Percentiles rank a stretch among this genome's conserved stretches.
Evolutionary conservation across 176 grass and related monocot genomes (phyloP).

Genomic region (Triticum monococcum): DNA sequence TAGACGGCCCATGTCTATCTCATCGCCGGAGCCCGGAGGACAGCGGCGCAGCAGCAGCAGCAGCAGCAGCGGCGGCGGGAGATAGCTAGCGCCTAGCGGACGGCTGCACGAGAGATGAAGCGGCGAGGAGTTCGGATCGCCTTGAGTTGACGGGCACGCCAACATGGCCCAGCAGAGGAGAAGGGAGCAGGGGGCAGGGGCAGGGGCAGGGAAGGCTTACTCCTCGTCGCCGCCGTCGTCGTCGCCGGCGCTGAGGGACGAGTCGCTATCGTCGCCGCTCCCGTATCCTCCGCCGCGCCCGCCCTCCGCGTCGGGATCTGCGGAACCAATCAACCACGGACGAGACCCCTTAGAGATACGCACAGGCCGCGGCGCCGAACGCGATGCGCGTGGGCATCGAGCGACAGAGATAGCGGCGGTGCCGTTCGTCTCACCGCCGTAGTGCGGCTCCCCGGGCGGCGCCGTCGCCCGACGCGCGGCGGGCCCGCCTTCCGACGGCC

Average conservation of each 20-base stretch:
- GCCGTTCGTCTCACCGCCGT: constrained; percentile 37
- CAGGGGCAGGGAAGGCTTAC: constrained; percentile 20
- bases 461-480: neutral
- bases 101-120: neutral
- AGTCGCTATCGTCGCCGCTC: constrained; percentile 24
- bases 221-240: constrained; percentile 31
- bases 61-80: neutral
- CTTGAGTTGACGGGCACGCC: neutral
- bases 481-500: neutral
- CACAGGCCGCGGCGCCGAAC: neutral
- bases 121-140: constrained; percentile 25
- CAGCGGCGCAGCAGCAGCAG: neutral
- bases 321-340: constrained; percentile 13
- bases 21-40: neutral
- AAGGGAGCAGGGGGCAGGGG: neutral
- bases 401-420: neutral
- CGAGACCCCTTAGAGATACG: constrained; percentile 20
- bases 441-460: neutral
- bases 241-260: constrained; percentile 28
- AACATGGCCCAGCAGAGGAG: neutral
- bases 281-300: constrained; percentile 2
- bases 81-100: neutral
- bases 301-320: constrained; percentile 41
- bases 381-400: constrained; percentile 17
- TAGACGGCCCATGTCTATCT: neutral